Percentiles rank a stretch among this genome's conserved stretches.
Evolutionary conservation across 805 yeast species (phyloP).

Genomic region (Aciculoconidium aculeatum): DNA sequence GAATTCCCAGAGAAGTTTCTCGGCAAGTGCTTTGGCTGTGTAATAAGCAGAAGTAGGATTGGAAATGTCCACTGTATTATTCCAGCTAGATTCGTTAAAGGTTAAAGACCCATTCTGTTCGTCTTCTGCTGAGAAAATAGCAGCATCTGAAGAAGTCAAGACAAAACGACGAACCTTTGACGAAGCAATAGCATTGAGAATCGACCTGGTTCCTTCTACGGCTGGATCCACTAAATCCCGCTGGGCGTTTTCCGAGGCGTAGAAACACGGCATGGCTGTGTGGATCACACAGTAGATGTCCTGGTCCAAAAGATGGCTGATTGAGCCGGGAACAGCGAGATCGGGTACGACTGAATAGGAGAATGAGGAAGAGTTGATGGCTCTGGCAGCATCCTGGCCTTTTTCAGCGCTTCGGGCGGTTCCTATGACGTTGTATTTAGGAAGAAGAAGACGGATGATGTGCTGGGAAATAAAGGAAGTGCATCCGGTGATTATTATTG

Average conservation of each 20-base stretch:
- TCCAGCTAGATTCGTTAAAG: slow-evolving; percentile 36
- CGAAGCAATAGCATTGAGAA: slow-evolving; percentile 42
- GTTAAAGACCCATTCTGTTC: slow-evolving; percentile 25
- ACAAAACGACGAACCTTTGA: slow-evolving; percentile 45
- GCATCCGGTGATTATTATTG: slow-evolving; percentile 53
- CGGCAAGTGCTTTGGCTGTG: slow-evolving; percentile 28
- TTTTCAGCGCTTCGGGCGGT: slow-evolving; percentile 43
- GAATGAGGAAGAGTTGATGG: slow-evolving; percentile 20
- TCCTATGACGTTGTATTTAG: slow-evolving; percentile 43
- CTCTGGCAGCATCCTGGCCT: slow-evolving; percentile 30
- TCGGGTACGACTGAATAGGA: slow-evolving; percentile 29
- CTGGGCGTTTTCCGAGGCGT: slow-evolving; percentile 45
- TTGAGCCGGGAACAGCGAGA: slow-evolving; percentile 33
- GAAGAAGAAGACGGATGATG: slow-evolving; percentile 35
- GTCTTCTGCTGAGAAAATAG: slow-evolving; percentile 30
- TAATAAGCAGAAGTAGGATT: slow-evolving; percentile 36
- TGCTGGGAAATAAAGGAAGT: slow-evolving; percentile 51
- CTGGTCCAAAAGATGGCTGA: slow-evolving; percentile 42
- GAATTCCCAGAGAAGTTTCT: slow-evolving; percentile 20
- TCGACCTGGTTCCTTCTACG: slow-evolving; percentile 45
- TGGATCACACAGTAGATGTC: slow-evolving; percentile 44
- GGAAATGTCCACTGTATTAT: slow-evolving; percentile 27
- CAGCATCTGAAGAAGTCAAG: slow-evolving; percentile 50
- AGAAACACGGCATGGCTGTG: slow-evolving; percentile 47
- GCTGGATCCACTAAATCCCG: slow-evolving; percentile 53